Base-by-base conservation (phyloP, 83 land plant genomes). In the Picea mariana region DNA sequence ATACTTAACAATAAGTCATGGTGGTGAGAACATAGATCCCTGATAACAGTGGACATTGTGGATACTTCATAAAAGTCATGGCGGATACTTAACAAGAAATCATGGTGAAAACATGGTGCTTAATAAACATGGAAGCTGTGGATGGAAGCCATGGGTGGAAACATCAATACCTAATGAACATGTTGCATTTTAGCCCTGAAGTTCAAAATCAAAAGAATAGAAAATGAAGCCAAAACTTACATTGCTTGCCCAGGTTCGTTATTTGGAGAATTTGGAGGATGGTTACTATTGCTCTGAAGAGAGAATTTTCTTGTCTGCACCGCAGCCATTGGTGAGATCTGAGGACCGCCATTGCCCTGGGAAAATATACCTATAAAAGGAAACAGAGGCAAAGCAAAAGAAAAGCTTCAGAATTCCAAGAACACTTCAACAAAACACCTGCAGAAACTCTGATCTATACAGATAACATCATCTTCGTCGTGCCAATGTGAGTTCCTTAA, bases 351-450 rank as follows among this genome's bases (percentile, higher is more conserved):
- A 73, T 21, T 73, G 26, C 77, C 77, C 20, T 47, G 59, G 44
- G 77, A 73, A 73, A 73, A 73, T 47, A 73, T 2, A 73, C 77
- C 77, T 73, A 9, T 2, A 73, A 21, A 42, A 73, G 18, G 47
- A n/a, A 34, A 20, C 27, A 73, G 77, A 73, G 47, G 13, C 58
- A 73, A 73, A 44, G 15, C 26, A 73, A 73, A 44, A 9, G 58
- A 44, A n/a, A 73, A 73, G 11, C 4, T 73, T 73, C 58, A n/a
- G 15, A 9, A n/a, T 4, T 15, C 9, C 77, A 44, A 73, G 1
- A 4, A 42, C 27, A 17, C 6, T 2, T 17, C 44, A 34, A 31
- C 73, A 69, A 6, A 38, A 69, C 5, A 69, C 6, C 44, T 34
- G 18, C 4, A 73, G 20, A 44, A 44, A 9, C n/a, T 26, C 58